A percentile compares a stretch with the other conserved stretches of the same genome.
phyloP scores from a whole-genome alignment of 805 yeast species.

The Suhomyces tanzawaensis region DNA sequence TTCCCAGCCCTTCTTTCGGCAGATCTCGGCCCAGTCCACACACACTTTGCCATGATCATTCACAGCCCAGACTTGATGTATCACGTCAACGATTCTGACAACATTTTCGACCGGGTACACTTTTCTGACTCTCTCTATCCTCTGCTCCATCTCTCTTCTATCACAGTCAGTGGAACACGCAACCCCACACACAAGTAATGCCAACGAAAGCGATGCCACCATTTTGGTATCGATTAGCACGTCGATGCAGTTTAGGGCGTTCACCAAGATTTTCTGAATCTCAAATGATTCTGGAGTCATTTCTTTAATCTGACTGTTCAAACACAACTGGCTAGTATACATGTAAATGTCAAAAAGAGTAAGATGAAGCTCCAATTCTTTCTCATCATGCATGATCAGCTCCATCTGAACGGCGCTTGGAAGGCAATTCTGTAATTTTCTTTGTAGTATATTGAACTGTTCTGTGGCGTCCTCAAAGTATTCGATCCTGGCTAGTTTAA shows the following conservation, averaged over 20 bases:
- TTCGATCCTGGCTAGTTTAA: constrained; percentile 7
- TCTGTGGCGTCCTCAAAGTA: constrained; percentile 4
- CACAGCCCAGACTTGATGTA: constrained; percentile 38
- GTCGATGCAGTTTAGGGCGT: constrained; percentile 13
- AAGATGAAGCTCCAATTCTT: constrained; percentile 12
- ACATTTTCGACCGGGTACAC: constrained; percentile 35
- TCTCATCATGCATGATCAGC: constrained; percentile 3
- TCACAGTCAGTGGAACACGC: constrained; percentile 20
- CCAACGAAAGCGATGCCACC: constrained; percentile 17
- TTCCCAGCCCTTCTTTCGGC: constrained; percentile 6
- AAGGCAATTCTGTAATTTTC: constrained; percentile 4
- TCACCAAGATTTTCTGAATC: constrained; percentile 11
- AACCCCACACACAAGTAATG: constrained; percentile 24
- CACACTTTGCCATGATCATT: constrained; percentile 28
- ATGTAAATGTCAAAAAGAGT: constrained; percentile 15
- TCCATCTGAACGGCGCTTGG: constrained; percentile 13
- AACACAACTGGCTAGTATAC: constrained; percentile 14
- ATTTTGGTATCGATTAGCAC: constrained; percentile 14
- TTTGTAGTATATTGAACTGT: constrained; percentile 1
- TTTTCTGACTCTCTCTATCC: constrained; percentile 20
- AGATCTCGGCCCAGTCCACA: constrained; percentile 44
- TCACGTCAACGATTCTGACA: constrained; percentile 32
- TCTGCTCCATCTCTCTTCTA: constrained; percentile 14
- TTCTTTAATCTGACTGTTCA: constrained; percentile 13
- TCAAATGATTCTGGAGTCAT: constrained; percentile 14